Percentiles rank a stretch among this genome's conserved stretches.
Conservation (phyloP, 768 basidiomycete genomes). For the Tulasnella sp. region DNA sequence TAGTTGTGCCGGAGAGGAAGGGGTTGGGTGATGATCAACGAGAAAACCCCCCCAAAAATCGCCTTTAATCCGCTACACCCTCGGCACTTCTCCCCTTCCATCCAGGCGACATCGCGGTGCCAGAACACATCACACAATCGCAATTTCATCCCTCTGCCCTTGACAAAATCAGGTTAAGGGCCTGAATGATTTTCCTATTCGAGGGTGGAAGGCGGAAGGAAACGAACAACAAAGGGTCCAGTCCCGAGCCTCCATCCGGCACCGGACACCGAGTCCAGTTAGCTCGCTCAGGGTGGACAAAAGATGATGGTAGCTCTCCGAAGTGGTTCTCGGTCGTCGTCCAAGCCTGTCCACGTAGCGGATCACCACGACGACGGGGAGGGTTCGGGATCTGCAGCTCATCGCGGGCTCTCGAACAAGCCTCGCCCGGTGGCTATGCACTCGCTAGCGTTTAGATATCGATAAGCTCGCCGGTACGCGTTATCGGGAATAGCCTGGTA, state of each 20-base stretch:
- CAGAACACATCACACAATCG: not conserved
- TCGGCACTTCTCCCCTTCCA: not conserved
- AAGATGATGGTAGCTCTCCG: not conserved
- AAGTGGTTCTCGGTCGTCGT: not conserved
- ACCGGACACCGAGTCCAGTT: not conserved
- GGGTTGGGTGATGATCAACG: not conserved
- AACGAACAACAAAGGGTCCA: not conserved
- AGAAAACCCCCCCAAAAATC: not conserved
- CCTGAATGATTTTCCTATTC: not conserved
- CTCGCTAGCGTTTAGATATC: not conserved
- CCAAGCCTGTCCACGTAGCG: too few relatives aligned
- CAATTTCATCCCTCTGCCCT: not conserved
- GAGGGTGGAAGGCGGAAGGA: not conserved
- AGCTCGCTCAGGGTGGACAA: not conserved
- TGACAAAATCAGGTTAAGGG: not conserved
- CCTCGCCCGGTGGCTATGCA: not conserved
- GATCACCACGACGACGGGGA: not conserved
- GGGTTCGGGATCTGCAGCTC: not conserved
- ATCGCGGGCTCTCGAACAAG: not conserved
- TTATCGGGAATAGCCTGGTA: not conserved
- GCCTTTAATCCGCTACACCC: not conserved
- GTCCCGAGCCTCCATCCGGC: not conserved
- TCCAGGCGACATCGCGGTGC: not conserved
- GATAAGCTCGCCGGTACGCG: not conserved
- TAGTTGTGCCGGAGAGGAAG: not conserved